Conservation (phyloP, 2,329 filamentous ascomycete genomes). For the Aspergillus sp. region DNA sequence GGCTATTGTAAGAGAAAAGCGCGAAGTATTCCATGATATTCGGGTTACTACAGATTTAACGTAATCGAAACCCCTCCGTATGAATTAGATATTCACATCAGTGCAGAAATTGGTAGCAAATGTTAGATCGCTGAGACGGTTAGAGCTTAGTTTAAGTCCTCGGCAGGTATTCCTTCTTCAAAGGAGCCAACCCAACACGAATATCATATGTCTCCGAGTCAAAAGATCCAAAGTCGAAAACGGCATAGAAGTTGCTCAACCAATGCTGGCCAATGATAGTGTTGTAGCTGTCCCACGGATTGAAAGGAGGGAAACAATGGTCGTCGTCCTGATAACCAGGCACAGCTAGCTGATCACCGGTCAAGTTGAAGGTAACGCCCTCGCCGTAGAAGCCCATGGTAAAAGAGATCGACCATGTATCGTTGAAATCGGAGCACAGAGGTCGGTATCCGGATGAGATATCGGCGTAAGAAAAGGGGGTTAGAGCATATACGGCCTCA, state of each 20-base stretch:
- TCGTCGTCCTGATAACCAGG: neutral
- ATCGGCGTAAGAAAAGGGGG: neutral
- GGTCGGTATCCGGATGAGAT: neutral
- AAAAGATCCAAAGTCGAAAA: neutral
- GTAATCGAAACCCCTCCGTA: too few relatives aligned
- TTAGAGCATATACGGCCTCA: neutral
- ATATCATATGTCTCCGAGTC: neutral
- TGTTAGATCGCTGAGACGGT: too few relatives aligned
- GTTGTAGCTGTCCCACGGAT: neutral
- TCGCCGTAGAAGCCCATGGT: neutral
- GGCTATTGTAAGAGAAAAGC: too few relatives aligned
- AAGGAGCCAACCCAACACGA: neutral
- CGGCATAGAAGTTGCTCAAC: neutral
- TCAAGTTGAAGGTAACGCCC: neutral
- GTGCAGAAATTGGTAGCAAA: too few relatives aligned
- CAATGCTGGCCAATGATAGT: neutral
- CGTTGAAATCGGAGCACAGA: conserved; percentile 2
- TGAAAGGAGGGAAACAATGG: conserved; percentile 1
- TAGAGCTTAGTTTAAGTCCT: neutral
- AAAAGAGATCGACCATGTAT: conserved; percentile 1
- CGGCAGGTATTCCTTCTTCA: conserved; percentile 1
- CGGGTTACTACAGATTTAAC: too few relatives aligned
- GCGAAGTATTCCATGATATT: too few relatives aligned
- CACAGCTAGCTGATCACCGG: neutral
- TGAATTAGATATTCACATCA: too few relatives aligned